Base-by-base conservation (phyloP, 768 basidiomycete species). In the Suillus brevipes region DNA sequence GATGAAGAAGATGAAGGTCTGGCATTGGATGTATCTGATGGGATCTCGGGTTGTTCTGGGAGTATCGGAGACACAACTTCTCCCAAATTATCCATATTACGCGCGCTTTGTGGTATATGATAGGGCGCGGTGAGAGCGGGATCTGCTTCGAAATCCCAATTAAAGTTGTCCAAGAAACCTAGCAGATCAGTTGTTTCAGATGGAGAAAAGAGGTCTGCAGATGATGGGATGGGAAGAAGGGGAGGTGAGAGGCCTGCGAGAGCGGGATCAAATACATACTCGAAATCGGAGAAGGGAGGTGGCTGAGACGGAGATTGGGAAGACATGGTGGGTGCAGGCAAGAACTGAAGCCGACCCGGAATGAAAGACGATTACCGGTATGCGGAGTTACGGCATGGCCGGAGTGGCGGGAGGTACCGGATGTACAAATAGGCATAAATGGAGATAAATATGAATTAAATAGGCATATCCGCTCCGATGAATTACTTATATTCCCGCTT, bases 91-190 rank as follows among this genome's bases (percentile, higher is more conserved):
- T 60, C 56, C 0, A 64, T 18, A 34, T 53, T 7, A 3, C 52
- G 47, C 40, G 64, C 49, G 20, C 64, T n/a, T 59, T 16, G 53
- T 23, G 62, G 70, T 7, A 63, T 31, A 16, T 23, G 49, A 50
- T 63, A 34, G 12, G 65, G 61, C 57, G 66, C 68, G 49, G 55
- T 37, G 31, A 75, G 68, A 20, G 67, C 16, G 34, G 74, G 73
- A n/a, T 82, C 82, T 1, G 80, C 68, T 34, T 83, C 81, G 65
- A 86, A 80, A 62, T 90, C 89, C 87, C 87, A 88, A 70, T 81
- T 84, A 71, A 93, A 91, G 76, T 88, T 89, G 77, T 94, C 91
- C 74, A 94, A 85, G 74, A 94, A 94, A 63, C 89, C 88, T 66
- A 93, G 83, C 61, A 94, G 80, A 76, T 92, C 87, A 0, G 87